phyloP scores from a whole-genome alignment of 257 asterid species.

The Cordia subcordata region DNA sequence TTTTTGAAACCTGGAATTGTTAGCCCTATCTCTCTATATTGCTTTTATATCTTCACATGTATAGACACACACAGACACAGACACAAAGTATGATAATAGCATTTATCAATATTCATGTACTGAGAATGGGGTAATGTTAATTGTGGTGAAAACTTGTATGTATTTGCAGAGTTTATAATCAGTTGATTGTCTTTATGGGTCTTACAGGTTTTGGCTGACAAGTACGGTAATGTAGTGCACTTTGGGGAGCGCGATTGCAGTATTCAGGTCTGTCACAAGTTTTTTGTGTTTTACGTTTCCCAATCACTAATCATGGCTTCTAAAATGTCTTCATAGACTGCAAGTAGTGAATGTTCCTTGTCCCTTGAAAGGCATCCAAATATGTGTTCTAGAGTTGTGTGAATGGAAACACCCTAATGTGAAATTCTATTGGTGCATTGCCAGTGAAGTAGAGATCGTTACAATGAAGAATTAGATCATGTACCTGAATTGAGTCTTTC shows the following conservation, averaged over 20 bases:
- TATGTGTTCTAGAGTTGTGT: no score
- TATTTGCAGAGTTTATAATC: background rate
- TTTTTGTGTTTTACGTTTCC: background rate
- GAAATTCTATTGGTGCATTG: no score
- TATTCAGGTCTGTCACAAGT: constrained; percentile 59
- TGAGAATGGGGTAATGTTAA: background rate
- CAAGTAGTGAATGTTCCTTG: background rate
- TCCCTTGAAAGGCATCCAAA: background rate
- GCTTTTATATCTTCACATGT: no score
- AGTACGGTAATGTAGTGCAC: constrained; percentile 84
- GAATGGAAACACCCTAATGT: no score
- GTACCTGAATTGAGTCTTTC: background rate
- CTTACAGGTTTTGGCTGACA: constrained; percentile 86
- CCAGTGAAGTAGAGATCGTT: no score
- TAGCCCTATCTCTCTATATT: no score
- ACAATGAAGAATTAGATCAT: background rate
- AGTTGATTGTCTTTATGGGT: background rate
- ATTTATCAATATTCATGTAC: no score
- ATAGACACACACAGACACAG: no score
- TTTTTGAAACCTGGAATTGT: no score
- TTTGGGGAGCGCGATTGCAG: constrained; percentile 99
- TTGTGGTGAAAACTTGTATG: background rate
- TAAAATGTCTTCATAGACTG: no score
- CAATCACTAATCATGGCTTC: background rate
- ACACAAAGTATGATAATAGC: no score